A percentile compares a stretch with the other conserved stretches of the same genome.
Evolutionary conservation across 164 flowering plant species (phyloP).

Genomic region (Stephania cephalantha): DNA sequence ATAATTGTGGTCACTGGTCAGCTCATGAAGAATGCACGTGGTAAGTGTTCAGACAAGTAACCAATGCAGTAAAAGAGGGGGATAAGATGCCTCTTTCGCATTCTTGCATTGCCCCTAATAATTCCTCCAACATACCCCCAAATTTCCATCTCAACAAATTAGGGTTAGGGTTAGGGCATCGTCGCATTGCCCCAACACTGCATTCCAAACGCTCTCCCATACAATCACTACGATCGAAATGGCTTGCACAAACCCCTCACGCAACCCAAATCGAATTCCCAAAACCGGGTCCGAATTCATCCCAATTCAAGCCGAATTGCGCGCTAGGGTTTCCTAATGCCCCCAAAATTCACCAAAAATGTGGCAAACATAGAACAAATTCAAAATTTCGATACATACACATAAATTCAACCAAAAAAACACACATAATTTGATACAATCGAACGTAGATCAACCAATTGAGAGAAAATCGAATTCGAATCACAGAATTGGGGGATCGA

Average conservation of each 20-base stretch:
- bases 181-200: not conserved
- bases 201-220: not conserved
- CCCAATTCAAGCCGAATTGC: not conserved
- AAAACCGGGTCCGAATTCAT: not conserved
- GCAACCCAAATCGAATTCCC: not conserved
- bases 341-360: not conserved
- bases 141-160: not conserved
- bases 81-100: not conserved
- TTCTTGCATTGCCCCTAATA: not conserved
- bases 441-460: not conserved
- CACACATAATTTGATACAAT: not conserved
- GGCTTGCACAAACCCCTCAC: not conserved
- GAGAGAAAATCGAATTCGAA: not conserved
- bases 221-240: not conserved
- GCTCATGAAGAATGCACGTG: not conserved
- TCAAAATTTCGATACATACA: not conserved
- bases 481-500: not conserved
- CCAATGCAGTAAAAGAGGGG: not conserved
- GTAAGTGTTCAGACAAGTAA: not conserved
- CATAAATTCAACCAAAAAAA: not conserved
- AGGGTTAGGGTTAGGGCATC: constrained; percentile 4
- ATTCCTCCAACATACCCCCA: not conserved
- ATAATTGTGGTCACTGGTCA: not conserved
- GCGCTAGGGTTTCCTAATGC: not conserved
- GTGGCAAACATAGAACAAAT: not conserved